Evolutionary conservation across 306 rosid species (phyloP).

Genomic region (Fagus sylvatica): DNA sequence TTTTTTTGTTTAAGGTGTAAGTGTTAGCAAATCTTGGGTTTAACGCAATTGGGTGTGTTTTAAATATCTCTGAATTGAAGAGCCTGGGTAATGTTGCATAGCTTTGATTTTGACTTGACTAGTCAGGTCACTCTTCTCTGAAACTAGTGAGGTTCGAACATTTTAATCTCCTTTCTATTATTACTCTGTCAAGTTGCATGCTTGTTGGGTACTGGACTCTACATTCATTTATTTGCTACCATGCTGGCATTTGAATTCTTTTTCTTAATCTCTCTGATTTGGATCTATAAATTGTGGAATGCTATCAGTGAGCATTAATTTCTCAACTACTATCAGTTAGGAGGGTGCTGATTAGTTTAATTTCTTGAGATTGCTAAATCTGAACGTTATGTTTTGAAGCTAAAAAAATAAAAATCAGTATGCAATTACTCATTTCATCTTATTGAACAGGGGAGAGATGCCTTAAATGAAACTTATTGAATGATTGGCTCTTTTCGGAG

Average conservation of each 20-base stretch:
- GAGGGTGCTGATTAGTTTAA: neutral
- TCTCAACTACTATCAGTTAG: neutral
- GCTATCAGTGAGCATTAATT: neutral
- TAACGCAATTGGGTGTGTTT: neutral
- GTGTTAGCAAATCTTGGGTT: neutral
- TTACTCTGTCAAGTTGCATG: neutral
- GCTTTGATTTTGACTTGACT: conserved; percentile 3
- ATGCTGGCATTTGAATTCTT: neutral
- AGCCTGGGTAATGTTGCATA: neutral
- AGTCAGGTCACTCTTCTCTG: neutral
- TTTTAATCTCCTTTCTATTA: conserved; percentile 6
- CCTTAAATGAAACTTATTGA: neutral
- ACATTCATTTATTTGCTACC: neutral
- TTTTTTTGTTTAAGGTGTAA: neutral
- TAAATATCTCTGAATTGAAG: neutral
- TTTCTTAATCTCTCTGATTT: neutral
- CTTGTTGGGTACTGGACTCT: conserved; percentile 2
- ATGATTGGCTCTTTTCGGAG: neutral
- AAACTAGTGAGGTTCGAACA: neutral
- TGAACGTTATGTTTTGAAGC: neutral
- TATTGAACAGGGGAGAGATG: neutral
- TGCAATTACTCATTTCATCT: neutral
- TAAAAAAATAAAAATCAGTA: neutral
- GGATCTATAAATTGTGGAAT: neutral
- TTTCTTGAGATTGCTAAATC: neutral